These are phyloP conservation scores for Boletus pseudo-olivaceus DNA, from an alignment of 768 basidiomycete genomes.

Conservation along the genomic window DNA sequence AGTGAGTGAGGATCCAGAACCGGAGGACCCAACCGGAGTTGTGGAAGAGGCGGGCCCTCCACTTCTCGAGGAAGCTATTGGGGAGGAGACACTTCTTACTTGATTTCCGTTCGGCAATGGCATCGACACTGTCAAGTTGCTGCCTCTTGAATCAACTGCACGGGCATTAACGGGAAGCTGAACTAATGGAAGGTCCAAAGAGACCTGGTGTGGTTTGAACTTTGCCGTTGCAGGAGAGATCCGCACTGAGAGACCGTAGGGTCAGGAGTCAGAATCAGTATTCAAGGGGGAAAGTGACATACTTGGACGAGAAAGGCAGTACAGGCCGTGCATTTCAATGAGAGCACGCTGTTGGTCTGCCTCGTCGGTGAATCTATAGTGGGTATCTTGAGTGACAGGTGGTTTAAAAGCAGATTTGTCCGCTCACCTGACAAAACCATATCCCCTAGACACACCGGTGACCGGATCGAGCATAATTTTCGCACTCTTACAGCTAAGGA, in stretches of 20 bases:
- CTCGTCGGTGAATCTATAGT: slow-evolving; percentile 78
- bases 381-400: slow-evolving; percentile 2
- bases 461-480: slow-evolving; percentile 93
- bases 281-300: slow-evolving; percentile 29
- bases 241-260: slow-evolving; percentile 59
- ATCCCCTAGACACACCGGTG: slow-evolving; percentile 85
- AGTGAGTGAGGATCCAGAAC: slow-evolving; percentile 46
- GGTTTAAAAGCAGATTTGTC: slow-evolving; percentile 6
- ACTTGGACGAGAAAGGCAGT: slow-evolving; percentile 88
- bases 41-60: slow-evolving; percentile 22
- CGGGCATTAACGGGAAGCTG: slow-evolving; percentile 37
- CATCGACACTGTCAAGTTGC: slow-evolving; percentile 45
- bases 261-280: slow-evolving; percentile 15
- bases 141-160: slow-evolving; percentile 31
- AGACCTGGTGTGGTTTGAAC: slow-evolving; percentile 59
- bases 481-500: slow-evolving; percentile 90
- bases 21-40: slow-evolving; percentile 38
- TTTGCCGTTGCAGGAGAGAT: slow-evolving; percentile 89
- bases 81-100: slow-evolving; percentile 66
- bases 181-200: slow-evolving; percentile 45
- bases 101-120: slow-evolving; percentile 45
- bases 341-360: slow-evolving; percentile 85
- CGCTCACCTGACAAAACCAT: slow-evolving; percentile 84
- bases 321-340: slow-evolving; percentile 88
- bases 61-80: slow-evolving; percentile 45